phyloP scores from a whole-genome alignment of 2,329 filamentous ascomycete species.

The Nemania sp. region DNA sequence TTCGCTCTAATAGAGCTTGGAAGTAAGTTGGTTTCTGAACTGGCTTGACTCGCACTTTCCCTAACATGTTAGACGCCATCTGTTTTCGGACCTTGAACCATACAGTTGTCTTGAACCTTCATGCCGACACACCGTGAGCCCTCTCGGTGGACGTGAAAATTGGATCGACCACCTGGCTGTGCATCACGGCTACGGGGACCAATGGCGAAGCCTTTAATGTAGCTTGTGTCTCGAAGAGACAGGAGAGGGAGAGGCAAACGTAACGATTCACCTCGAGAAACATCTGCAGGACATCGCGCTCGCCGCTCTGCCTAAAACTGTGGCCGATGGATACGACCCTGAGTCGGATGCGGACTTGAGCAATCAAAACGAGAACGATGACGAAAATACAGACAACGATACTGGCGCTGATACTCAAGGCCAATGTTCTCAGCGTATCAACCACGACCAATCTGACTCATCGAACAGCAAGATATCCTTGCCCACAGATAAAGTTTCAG shows the following conservation, averaged over 20 bases:
- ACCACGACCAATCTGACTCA: no score
- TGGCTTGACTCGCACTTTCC: neutral
- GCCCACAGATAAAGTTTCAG: no score
- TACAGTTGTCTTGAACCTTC: conserved; percentile 7
- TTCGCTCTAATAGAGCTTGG: conserved; percentile 1
- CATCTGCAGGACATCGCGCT: conserved; percentile 10
- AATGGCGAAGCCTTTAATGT: conserved; percentile 8
- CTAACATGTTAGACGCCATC: conserved; percentile 11
- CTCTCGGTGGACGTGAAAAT: neutral
- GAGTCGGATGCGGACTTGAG: no score
- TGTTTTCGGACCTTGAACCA: conserved; percentile 1
- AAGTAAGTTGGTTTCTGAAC: neutral
- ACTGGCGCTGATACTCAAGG: no score
- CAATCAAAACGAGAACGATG: neutral
- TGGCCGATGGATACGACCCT: no score
- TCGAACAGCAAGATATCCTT: no score
- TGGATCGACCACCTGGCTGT: conserved; percentile 1
- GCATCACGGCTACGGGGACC: neutral
- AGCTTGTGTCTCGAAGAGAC: conserved; percentile 5
- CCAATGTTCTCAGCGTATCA: no score
- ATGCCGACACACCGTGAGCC: neutral
- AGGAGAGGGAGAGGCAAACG: neutral
- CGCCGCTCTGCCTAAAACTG: conserved; percentile 3
- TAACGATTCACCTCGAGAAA: conserved; percentile 4
- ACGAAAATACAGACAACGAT: no score